Evolutionary conservation across 1,139 yeast genomes (phyloP), one percentile per base, ranked within the genome.

Genomic region (Nakaseomyces kungkrabaensis): DNA sequence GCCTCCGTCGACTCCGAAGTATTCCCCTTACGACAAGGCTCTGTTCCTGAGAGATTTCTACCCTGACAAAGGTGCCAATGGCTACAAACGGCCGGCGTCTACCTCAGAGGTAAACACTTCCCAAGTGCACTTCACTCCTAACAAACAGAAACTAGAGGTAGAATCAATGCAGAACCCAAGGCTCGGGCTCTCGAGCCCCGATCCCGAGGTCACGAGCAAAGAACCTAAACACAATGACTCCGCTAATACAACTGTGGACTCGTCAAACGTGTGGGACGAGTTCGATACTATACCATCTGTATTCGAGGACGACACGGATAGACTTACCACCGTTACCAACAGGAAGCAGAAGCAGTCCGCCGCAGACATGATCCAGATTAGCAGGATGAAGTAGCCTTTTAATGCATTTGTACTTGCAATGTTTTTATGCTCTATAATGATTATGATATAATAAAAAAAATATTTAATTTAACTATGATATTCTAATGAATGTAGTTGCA

Each of bases 201-300:
- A 17, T 17, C 22, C 22, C 22, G 22, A 17, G 22, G 22, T 17
- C 22, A 17, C 22, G 22, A 17, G 22, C 1, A 17, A 17, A 17
- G 22, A 17, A 17, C 22, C 22, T 17, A 17, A 17, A 17, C 22
- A 17, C 22, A 17, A 17, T 17, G 22, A 17, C 22, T 17, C 22
- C 22, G 22, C 22, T 17, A 3, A 17, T 17, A 17, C 22, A 17
- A 17, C 2, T 17, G 22, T 17, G 3, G 31, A 38, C 13, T n/a
- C 42, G 13, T 7, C 42, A 7, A 41, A 41, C 34, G 44, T 41
- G 11, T 41, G 44, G 44, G 44, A 41, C 25, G 44, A 41, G 34
- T 41, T 41, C 34, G 44, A 41, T 29, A 27, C 44, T 4, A 41
- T 41, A 27, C 44, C 44, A 10, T 41, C 44, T 13, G 7, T 41